Base-by-base conservation (phyloP, 2,329 filamentous ascomycete genomes). In the Ophiostoma sp. region DNA sequence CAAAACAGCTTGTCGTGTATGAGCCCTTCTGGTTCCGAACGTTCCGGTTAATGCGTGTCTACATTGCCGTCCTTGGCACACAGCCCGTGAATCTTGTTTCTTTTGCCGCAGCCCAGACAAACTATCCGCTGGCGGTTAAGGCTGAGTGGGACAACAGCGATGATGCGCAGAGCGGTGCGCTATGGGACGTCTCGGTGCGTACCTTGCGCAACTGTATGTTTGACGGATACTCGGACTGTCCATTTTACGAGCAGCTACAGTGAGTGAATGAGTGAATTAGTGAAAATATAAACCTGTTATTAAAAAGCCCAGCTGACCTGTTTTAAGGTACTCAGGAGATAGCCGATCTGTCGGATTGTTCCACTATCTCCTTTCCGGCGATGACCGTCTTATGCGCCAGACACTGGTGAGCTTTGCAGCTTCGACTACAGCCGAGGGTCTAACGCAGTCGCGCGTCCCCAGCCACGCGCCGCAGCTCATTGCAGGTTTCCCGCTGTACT, bases 21-120 rank as follows among this genome's bases (percentile, higher is more conserved):
- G 81, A 82, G 61, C 82, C 82, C 1, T 83, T 83, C 73, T 82
- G 81, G 80, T 84, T 83, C 71, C 79, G 82, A 11, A 83, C 82
- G 0, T 83, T 83, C 39, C 79, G 81, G 0, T 68, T 83, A 3
- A 57, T 83, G 12, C 75, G 78, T 1, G 61, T 83, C 2, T 78
- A 81, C 33, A 76, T 83, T 9, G 71, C 69, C 0, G 76, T 79
- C 31, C n/a, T n/a, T n/a, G 79, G 77, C 1, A 5, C 69, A 0
- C 75, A 73, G 15, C 75, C 78, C 1, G 76, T 82, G 2, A 71
- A 77, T 50, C 61, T 82, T 0, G 1, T 75, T 0, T 76, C 76
- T 0, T 77, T 83, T 8, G 70, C 76, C 1, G 79, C 79, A 0
- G 79, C 75, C 1, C 80, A 81, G 69, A 78, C 80, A 6, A 82